Evolutionary conservation across 345 rosid species (phyloP).

Genomic region (Salix koriyanagi): DNA sequence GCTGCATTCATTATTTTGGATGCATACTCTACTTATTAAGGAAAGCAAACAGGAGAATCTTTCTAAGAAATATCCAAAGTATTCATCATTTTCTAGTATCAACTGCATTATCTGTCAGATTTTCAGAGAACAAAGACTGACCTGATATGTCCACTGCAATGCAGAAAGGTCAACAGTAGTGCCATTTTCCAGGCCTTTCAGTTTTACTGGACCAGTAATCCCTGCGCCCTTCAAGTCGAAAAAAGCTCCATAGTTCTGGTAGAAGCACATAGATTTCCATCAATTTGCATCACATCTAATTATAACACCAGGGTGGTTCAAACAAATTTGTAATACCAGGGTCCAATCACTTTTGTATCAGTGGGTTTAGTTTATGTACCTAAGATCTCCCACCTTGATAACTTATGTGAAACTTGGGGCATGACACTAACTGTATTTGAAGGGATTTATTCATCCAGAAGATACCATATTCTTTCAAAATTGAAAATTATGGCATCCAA

Average conservation of each 20-base stretch:
- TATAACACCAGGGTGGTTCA: no score
- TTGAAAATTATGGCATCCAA: background rate
- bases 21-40: background rate
- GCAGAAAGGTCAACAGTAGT: slow-evolving; percentile 56
- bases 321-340: no score
- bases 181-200: slow-evolving; percentile 54
- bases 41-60: background rate
- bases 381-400: background rate
- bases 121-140: slow-evolving; percentile 11
- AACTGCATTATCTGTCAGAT: background rate
- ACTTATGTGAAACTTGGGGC: no score
- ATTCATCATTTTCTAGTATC: background rate
- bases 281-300: background rate
- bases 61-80: background rate
- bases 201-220: slow-evolving; percentile 79
- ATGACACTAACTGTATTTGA: background rate
- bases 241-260: slow-evolving; percentile 90
- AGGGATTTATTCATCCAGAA: slow-evolving; percentile 8
- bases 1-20: background rate
- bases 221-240: slow-evolving; percentile 77
- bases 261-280: slow-evolving; percentile 7
- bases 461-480: background rate
- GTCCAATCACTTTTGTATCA: no score
- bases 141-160: slow-evolving; percentile 90
- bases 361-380: no score